Base-by-base conservation (phyloP, 163 green algal genomes). In the Chlorella variabilis region DNA sequence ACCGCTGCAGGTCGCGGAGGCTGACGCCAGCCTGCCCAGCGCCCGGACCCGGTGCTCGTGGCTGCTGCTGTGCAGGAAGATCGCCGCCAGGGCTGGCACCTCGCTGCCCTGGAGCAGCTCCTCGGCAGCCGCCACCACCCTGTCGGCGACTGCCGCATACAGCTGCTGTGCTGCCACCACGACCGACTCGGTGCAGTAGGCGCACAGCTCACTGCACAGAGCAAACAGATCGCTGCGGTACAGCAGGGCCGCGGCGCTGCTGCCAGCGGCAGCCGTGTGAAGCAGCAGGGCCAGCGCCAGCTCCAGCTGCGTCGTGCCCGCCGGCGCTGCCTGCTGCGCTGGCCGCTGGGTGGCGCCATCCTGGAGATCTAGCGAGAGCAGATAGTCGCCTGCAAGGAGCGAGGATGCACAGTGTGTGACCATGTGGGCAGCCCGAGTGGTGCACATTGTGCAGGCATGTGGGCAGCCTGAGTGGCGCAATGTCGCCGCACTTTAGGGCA, bases 361-460 rank as follows among this genome's bases (percentile, higher is more conserved):
- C 8, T 54, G 13, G 20, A 85, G 71, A 62, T 85, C 71, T 18
- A 88, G 33, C 7, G 38, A 59, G 17, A 78, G 25, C 25, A 88
- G 42, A 45, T 75, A 88, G 78, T 88, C 84, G 17, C 84, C 84
- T 78, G 69, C 38, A 75, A 45, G 23, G 7, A n/a, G 54, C 13
- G 25, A 62, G 54, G 7, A 62, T 15, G 45, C 45, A 11, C 45
- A 54, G 45, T 23, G 15, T 54, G 45, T 15, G 15, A 54, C 45
- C n/a, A n/a, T n/a, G n/a, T n/a, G n/a, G n/a, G n/a, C n/a, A n/a
- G n/a, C n/a, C n/a, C n/a, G n/a, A n/a, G n/a, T n/a, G n/a, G n/a
- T n/a, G n/a, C n/a, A n/a, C n/a, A n/a, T n/a, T n/a, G n/a, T n/a
- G n/a, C n/a, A n/a, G n/a, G n/a, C n/a, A n/a, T n/a, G n/a, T n/a